A percentile compares a stretch with the other conserved stretches of the same genome.
phyloP scores from a whole-genome alignment of 345 rosid species.

The Kandelia obovata region DNA sequence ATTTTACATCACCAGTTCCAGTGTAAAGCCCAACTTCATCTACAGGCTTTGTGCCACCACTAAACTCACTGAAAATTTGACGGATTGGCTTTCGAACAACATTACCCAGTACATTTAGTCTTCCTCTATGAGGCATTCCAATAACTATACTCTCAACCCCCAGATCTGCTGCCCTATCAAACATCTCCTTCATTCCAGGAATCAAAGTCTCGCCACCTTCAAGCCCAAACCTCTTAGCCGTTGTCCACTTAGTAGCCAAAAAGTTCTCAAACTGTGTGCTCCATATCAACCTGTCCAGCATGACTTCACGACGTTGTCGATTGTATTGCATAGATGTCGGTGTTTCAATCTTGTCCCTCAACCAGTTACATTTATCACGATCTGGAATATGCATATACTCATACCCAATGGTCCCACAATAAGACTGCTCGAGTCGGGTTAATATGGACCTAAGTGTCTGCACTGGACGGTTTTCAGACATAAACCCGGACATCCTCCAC shows the following conservation, averaged over 20 bases:
- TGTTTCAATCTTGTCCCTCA: slow-evolving; percentile 84
- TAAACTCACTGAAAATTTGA: slow-evolving; percentile 77
- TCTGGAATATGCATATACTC: slow-evolving; percentile 89
- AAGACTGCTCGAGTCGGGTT: slow-evolving; percentile 79
- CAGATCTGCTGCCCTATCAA: slow-evolving; percentile 70
- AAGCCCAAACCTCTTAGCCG: slow-evolving; percentile 85
- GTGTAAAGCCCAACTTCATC: slow-evolving; percentile 83
- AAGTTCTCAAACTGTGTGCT: slow-evolving; percentile 83
- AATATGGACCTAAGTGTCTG: slow-evolving; percentile 70
- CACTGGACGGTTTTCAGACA: slow-evolving; percentile 83
- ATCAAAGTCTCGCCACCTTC: slow-evolving; percentile 88
- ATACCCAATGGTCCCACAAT: slow-evolving; percentile 75
- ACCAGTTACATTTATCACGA: slow-evolving; percentile 74
- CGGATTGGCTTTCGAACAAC: slow-evolving; percentile 77
- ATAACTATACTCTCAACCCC: slow-evolving; percentile 83
- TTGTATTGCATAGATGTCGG: slow-evolving; percentile 69
- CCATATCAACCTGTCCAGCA: slow-evolving; percentile 80
- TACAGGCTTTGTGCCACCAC: slow-evolving; percentile 75
- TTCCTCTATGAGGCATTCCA: slow-evolving; percentile 77
- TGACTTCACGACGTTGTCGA: slow-evolving; percentile 62
- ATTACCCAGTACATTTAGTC: slow-evolving; percentile 74
- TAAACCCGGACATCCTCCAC: slow-evolving; percentile 74
- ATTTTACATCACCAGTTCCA: slow-evolving; percentile 82
- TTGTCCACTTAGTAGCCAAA: slow-evolving; percentile 83
- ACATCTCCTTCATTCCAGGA: slow-evolving; percentile 92